Conservation (phyloP, 1,284 basidiomycete species). For the Pseudozyma sp. region DNA sequence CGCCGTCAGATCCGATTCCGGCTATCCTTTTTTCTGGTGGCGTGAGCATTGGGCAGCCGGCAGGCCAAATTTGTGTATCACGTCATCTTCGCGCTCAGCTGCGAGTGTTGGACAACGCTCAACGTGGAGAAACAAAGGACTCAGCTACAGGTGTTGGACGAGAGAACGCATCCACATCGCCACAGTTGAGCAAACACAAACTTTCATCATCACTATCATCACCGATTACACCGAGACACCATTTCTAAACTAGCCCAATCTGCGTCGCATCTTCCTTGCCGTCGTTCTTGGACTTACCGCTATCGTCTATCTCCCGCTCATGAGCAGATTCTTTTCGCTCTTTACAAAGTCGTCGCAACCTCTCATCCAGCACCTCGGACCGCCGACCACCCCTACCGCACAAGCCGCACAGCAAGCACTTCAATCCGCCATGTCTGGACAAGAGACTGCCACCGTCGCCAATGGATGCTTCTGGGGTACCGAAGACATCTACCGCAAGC, state of each 20-base stretch:
- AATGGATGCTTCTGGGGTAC: constrained; percentile 68
- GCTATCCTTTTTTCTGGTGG: constrained; percentile 25
- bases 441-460: constrained; percentile 54
- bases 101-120: constrained; percentile 7
- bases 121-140: constrained; percentile 1
- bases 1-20: constrained; percentile 5
- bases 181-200: not conserved
- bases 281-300: constrained; percentile 18
- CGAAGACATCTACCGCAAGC: constrained; percentile 64
- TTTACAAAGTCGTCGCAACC: constrained; percentile 48
- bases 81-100: constrained; percentile 19
- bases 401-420: constrained; percentile 47
- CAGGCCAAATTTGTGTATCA: constrained; percentile 7
- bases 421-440: constrained; percentile 37
- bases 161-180: constrained; percentile 2
- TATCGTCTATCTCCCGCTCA: constrained; percentile 28
- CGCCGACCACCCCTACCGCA: constrained; percentile 48
- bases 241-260: constrained; percentile 16
- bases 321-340: constrained; percentile 57
- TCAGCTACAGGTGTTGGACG: constrained; percentile 2
- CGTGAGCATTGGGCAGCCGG: constrained; percentile 1
- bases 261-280: constrained; percentile 27
- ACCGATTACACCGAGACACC: not conserved
- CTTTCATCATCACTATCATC: not conserved
- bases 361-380: constrained; percentile 49